Evolutionary conservation across 225 moss, liverwort and hornwort species (phyloP), one percentile per base, ranked within the genome.

Genomic region (Asterella californica): DNA sequence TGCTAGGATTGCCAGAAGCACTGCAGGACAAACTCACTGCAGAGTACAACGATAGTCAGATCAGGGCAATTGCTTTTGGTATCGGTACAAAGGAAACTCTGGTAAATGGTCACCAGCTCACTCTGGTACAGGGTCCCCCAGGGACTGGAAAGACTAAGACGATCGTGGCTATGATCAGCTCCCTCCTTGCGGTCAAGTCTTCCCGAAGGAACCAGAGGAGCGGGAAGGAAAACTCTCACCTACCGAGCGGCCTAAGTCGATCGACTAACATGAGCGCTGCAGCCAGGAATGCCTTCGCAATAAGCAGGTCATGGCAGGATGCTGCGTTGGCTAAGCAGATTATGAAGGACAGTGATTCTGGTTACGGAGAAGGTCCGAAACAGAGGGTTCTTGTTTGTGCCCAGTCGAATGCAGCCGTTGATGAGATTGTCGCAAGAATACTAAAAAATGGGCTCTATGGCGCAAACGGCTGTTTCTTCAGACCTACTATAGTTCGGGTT

Each of bases 371-470:
- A 32, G 81, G 83, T 49, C 83, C 82, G 30, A 99, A 95, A 79
- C 88, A 86, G 73, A 91, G 93, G 75, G 81, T 99, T 24, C 78
- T 99, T 36, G 91, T 99, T 6, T 99, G 99, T 80, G 99, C 99
- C n/a, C 99, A 99, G 81, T 99, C 99, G 74, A 99, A 99, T 86
- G 99, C 92, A 53, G 99, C 95, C 32, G 99, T 99, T 38, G 99
- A 99, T 79, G 99, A 99, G 82, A 81, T 99, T 62, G 92, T 94
- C 52, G 77, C 90, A 64, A 88, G 99, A 77, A 85, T 99, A 78
- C 91, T 93, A 86, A 88, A 92, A 74, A 86, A 93, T 82, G 95
- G 95, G 22, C 86, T 99, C 5, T 93, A 93, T 72, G 91, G 89
- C 19, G 82, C 77, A 53, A 79, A 90, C 75, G 99, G 99, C 37